Evolutionary conservation across 306 rosid species (phyloP).

Genomic region (Sophora flavescens): DNA sequence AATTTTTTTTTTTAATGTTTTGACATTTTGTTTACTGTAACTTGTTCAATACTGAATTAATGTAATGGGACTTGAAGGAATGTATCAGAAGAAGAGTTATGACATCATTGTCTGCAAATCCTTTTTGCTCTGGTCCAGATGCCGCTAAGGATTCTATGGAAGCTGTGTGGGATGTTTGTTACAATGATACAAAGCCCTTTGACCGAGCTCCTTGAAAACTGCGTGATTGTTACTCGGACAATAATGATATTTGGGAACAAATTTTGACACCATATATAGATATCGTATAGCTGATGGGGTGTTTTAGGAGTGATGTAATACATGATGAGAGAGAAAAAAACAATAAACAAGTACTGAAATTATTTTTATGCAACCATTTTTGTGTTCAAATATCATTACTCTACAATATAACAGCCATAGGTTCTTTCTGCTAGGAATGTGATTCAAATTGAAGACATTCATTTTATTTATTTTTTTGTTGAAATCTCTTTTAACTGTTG

Average conservation of each 20-base stretch:
- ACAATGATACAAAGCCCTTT: slow-evolving; percentile 83
- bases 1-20: background rate
- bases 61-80: slow-evolving; percentile 66
- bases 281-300: no score
- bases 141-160: slow-evolving; percentile 89
- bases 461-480: background rate
- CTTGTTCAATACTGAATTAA: slow-evolving; percentile 28
- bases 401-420: slow-evolving; percentile 28
- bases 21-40: slow-evolving; percentile 27
- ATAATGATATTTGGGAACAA: no score
- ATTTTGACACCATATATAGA: no score
- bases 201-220: slow-evolving; percentile 74
- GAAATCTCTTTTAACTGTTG: background rate
- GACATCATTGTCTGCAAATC: slow-evolving; percentile 68
- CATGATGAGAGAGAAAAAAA: no score
- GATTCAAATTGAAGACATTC: slow-evolving; percentile 28
- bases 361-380: no score
- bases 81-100: slow-evolving; percentile 87
- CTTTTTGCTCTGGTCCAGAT: slow-evolving; percentile 65
- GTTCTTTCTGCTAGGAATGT: slow-evolving; percentile 37
- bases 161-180: slow-evolving; percentile 91
- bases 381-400: no score
- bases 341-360: no score
- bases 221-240: slow-evolving; percentile 5
- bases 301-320: no score